Conservation (phyloP, 2,329 filamentous ascomycete genomes). For the Parafenestella ontariensis region DNA sequence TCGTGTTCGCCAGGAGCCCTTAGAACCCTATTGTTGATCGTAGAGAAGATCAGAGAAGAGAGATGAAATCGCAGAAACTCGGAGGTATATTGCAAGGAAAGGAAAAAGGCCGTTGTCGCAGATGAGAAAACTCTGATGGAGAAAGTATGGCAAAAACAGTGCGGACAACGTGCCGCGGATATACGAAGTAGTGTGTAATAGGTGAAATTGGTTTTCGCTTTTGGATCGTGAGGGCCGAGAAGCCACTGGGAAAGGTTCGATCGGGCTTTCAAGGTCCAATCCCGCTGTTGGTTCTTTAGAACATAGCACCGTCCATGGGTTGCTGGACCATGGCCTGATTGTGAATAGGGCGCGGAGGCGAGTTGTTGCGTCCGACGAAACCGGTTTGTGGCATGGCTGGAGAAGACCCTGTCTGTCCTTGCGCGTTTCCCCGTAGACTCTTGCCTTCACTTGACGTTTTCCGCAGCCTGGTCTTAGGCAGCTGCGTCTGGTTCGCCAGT, state of each 20-base stretch:
- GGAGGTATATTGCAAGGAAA: conserved; percentile 45
- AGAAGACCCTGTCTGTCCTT: conserved; percentile 29
- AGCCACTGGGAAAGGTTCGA: not conserved
- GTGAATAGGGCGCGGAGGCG: conserved; percentile 39
- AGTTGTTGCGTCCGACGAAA: conserved; percentile 36
- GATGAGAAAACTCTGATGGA: conserved; percentile 14
- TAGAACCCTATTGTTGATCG: conserved; percentile 21
- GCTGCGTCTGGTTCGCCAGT: conserved; percentile 44
- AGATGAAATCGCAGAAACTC: conserved; percentile 14
- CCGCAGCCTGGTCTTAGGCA: conserved; percentile 51
- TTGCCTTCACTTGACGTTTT: conserved; percentile 61
- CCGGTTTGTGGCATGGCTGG: conserved; percentile 38
- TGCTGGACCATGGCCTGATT: conserved; percentile 26
- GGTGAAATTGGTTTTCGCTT: conserved; percentile 6
- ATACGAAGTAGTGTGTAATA: not conserved
- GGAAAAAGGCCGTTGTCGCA: conserved; percentile 25
- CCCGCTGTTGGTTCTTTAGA: conserved; percentile 19
- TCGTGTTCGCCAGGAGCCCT: conserved; percentile 1
- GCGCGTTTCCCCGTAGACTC: conserved; percentile 54
- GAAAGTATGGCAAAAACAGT: conserved; percentile 16
- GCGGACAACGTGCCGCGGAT: not conserved
- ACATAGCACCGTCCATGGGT: conserved; percentile 47
- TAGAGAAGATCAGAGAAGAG: conserved; percentile 19
- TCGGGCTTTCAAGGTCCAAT: not conserved
- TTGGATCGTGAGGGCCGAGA: conserved; percentile 9